Base-by-base conservation (phyloP, 2,329 filamentous ascomycete species). In the Fusarium sp. region DNA sequence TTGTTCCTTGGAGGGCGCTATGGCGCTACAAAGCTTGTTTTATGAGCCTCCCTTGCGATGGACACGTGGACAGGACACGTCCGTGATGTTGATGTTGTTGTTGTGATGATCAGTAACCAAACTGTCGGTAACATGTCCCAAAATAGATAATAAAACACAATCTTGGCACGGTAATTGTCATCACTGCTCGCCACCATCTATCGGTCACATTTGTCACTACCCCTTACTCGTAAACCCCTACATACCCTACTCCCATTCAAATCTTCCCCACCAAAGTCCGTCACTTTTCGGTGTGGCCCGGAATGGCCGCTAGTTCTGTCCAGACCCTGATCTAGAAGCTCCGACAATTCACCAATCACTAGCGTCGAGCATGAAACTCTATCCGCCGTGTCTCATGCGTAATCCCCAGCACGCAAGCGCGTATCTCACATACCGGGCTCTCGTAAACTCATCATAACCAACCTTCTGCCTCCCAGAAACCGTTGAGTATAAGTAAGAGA, bases 351-450 rank as follows among this genome's bases (percentile, higher is more conserved):
- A 15, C 64, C 64, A 67, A 67, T 67, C 35, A 58, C 51, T 24
- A 58, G 31, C 38, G 44, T 12, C 38, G 13, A 30, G 33, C 20
- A 47, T 48, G 64, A 54, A 51, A 20, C 10, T 39, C 11, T 28
- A 28, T 7, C 20, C 13, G 15, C 7, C 5, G 11, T 28, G 14
- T 6, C 10, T 8, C 4, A 39, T 56, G 65, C 58, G 69, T 71
- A 68, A 7, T 26, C 35, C 3, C 36, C 24, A 45, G 57, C 69
- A 71, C 62, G 56, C 15, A 15, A 22, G 20, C 65, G 68, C 65
- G 68, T 50, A 65, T 47, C 51, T 53, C 33, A 9, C 51, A 45
- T 58, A 61, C 54, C 58, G 5, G 24, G n/a, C 59, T 39, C 41
- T 41, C 53, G 16, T 31, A 18, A 31, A 24, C 41, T 20, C 31